Percentiles rank a stretch among this genome's conserved stretches.
Conservation (phyloP, 768 basidiomycete species). For the Xerocomellus dryophilus region DNA sequence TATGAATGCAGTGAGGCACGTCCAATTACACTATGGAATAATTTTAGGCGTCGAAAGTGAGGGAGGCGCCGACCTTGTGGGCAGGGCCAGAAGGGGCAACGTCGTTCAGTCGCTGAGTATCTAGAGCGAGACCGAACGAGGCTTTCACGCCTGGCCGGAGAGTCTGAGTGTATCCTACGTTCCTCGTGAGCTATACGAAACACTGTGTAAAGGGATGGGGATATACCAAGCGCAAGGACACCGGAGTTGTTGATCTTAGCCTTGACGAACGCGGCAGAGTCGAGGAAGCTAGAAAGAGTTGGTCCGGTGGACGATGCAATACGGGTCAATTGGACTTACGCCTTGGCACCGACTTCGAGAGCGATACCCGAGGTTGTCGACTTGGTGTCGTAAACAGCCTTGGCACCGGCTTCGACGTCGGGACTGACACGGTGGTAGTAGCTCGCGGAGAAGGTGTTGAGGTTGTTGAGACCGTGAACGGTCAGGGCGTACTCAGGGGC, state of each 20-base stretch:
- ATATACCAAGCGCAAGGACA: constrained; percentile 76
- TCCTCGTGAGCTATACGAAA: constrained; percentile 11
- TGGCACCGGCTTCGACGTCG: constrained; percentile 93
- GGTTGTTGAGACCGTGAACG: constrained; percentile 90
- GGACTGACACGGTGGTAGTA: constrained; percentile 96
- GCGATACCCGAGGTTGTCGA: constrained; percentile 79
- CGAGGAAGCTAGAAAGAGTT: constrained; percentile 58
- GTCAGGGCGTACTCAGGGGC: constrained; percentile 96
- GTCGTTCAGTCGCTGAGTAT: constrained; percentile 89
- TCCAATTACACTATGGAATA: constrained; percentile 21
- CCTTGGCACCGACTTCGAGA: constrained; percentile 95
- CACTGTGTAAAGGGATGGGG: not conserved
- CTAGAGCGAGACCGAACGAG: constrained; percentile 90
- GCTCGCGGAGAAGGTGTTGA: constrained; percentile 89
- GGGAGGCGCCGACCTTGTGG: constrained; percentile 81
- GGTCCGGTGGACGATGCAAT: not conserved
- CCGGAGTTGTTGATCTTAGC: constrained; percentile 98
- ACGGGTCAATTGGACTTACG: constrained; percentile 47
- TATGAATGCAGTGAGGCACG: constrained; percentile 10
- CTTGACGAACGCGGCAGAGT: constrained; percentile 90
- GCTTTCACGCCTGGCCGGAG: constrained; percentile 93
- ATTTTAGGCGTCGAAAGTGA: constrained; percentile 68
- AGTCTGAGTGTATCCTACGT: constrained; percentile 80
- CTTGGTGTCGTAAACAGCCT: constrained; percentile 96
- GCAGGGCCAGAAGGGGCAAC: constrained; percentile 57